A percentile compares a stretch with the other conserved stretches of the same genome.
phyloP scores from a whole-genome alignment of 2,329 filamentous ascomycete genomes.

The Ustulina deusta region DNA sequence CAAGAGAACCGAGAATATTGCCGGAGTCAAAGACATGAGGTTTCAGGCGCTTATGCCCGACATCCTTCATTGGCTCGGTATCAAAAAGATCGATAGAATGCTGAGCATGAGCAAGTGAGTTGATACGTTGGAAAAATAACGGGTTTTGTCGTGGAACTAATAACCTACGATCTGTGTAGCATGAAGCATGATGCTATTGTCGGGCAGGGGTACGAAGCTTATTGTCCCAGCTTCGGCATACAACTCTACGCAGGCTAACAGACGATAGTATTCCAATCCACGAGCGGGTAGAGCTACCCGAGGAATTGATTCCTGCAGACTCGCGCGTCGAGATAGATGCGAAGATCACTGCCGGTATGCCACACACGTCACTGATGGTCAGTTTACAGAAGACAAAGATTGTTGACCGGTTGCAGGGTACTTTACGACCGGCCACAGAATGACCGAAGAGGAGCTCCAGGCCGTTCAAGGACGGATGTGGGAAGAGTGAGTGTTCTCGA shows the following conservation, averaged over 20 bases:
- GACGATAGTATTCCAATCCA: conserved; percentile 79
- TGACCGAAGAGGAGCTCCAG: conserved; percentile 86
- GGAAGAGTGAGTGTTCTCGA: conserved; percentile 74
- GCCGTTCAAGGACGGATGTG: conserved; percentile 90
- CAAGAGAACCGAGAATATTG: conserved; percentile 97
- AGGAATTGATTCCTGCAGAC: conserved; percentile 93
- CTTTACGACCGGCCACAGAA: conserved; percentile 89
- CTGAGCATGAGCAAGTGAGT: conserved; percentile 95
- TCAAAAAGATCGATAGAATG: conserved; percentile 99
- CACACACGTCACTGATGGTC: conserved; percentile 26
- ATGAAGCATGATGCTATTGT: conserved; percentile 95
- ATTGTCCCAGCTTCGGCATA: conserved; percentile 30
- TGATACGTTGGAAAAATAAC: conserved; percentile 33
- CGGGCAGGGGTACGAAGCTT: conserved; percentile 73
- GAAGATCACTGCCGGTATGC: conserved; percentile 92
- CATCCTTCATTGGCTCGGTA: conserved; percentile 97
- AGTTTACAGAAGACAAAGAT: conserved; percentile 28
- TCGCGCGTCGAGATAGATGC: conserved; percentile 98
- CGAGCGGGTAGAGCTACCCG: conserved; percentile 91
- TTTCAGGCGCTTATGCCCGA: conserved; percentile 99
- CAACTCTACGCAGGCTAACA: conserved; percentile 41
- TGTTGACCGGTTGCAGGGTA: conserved; percentile 63
- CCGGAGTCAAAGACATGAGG: conserved; percentile 95
- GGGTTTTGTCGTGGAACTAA: conserved; percentile 46
- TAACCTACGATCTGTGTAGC: conserved; percentile 56